Evolutionary conservation across 768 basidiomycete genomes (phyloP), one percentile per base, ranked within the genome.

Genomic region (Suillus americanus): DNA sequence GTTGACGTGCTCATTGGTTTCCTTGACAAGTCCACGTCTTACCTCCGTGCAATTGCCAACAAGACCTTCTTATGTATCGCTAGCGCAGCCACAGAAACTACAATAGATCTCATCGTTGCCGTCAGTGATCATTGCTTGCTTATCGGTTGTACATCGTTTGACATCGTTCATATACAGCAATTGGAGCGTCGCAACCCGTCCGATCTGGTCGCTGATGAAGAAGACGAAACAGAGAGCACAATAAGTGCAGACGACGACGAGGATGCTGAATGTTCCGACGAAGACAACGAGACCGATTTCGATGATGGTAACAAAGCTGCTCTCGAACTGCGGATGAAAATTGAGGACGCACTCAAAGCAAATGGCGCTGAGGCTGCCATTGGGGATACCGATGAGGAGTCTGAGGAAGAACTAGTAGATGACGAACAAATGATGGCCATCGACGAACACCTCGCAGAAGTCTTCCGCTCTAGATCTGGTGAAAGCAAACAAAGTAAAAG

Each of bases 371-470:
- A 84, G 43, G 83, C 83, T 23, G 84, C 81, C 2, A 82, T 84
- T 18, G 70, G 37, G 30, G 86, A 85, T 9, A 85, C 83, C 14
- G 81, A 82, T 8, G 86, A 87, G 54, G 86, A 82, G 43, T 83
- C 81, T 5, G 87, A 87, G 16, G 87, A 89, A 66, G 90, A 91
- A 56, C 78, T 89, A 35, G 90, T 97, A 89, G 92, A 97, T 73
- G 97, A 99, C 72, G 96, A 99, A 30, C 94, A 97, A 78, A 99
- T 99, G 97, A 89, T 99, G 83, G 91, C 91, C 40, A 86, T 99
- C 33, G 97, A 99, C 72, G 91, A 92, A 57, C 91, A 97, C 72
- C 86, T 99, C 8, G 94, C 92, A 5, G 86, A 89, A 60, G 89
- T 95, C 37, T 97, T 99, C 85, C 85, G 85, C 64, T 82, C 88